Evolutionary conservation across 176 grass and related monocot species (phyloP).

Genomic region (Hyparrhenia diplandra): DNA sequence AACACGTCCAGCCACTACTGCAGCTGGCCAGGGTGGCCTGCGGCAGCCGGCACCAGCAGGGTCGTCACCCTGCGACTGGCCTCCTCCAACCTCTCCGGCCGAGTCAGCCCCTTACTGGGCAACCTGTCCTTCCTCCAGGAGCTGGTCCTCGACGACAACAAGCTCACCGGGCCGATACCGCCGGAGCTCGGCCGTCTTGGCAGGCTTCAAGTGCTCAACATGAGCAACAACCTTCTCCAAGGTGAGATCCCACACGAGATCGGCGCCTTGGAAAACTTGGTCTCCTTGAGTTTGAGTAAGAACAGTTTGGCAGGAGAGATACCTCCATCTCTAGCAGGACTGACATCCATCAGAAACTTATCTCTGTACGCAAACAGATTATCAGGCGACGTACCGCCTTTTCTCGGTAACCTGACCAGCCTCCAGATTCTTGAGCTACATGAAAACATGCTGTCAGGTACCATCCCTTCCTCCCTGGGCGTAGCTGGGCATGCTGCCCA

Average conservation of each 20-base stretch:
- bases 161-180: neutral
- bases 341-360: neutral
- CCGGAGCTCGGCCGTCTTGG: neutral
- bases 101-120: constrained; percentile 24
- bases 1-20: no score
- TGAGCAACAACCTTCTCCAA: constrained; percentile 25
- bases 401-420: neutral
- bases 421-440: neutral
- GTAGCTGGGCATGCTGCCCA: neutral
- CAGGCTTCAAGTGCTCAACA: neutral
- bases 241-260: constrained; percentile 22
- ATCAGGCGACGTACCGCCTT: neutral
- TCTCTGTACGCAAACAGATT: neutral
- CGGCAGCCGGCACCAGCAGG: constrained; percentile 10
- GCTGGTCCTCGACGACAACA: constrained; percentile 3
- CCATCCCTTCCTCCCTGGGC: constrained; percentile 8
- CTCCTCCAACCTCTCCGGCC: neutral
- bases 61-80: neutral
- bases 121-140: constrained; percentile 27
- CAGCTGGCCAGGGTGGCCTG: constrained; percentile 22
- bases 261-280: constrained; percentile 3
- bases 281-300: neutral
- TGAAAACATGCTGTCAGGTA: neutral
- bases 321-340: neutral
- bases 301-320: constrained; percentile 2